phyloP scores from a whole-genome alignment of 139 green algal genomes.

The Medakamo hakoo region DNA sequence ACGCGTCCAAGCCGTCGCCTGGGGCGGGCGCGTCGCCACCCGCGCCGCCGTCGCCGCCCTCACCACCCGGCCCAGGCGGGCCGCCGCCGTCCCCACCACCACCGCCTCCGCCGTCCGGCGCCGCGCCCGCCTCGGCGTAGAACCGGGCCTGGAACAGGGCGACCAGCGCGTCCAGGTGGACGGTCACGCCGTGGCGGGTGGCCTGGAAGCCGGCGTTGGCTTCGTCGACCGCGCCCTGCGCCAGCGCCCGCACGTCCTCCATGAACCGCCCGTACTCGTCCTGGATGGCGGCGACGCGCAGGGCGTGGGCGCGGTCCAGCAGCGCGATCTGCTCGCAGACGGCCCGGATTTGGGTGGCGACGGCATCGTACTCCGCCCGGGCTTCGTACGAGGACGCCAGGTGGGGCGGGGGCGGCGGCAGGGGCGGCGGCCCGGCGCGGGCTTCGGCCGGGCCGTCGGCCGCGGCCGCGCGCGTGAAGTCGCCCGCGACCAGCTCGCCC shows the following conservation, averaged over 20 bases:
- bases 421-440: neutral
- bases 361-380: neutral
- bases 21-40: neutral
- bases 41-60: too few species aligned
- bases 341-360: neutral
- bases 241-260: conserved; percentile 56
- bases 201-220: conserved; percentile 59
- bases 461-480: conserved; percentile 26
- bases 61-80: too few species aligned
- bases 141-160: conserved; percentile 17
- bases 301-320: conserved; percentile 55
- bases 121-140: neutral
- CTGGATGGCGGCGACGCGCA: conserved; percentile 53
- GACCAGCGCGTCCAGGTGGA: conserved; percentile 44
- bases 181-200: conserved; percentile 32
- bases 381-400: neutral
- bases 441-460: conserved; percentile 1
- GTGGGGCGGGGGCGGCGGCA: neutral
- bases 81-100: too few species aligned
- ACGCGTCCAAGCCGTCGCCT: neutral
- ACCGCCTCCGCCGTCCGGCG: neutral
- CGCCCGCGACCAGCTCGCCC: conserved; percentile 35
- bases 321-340: conserved; percentile 45
- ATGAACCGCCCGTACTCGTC: conserved; percentile 76
- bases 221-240: conserved; percentile 59